Evolutionary conservation across 257 asterid genomes (phyloP).

Genomic region (Gentiana macrophylla): DNA sequence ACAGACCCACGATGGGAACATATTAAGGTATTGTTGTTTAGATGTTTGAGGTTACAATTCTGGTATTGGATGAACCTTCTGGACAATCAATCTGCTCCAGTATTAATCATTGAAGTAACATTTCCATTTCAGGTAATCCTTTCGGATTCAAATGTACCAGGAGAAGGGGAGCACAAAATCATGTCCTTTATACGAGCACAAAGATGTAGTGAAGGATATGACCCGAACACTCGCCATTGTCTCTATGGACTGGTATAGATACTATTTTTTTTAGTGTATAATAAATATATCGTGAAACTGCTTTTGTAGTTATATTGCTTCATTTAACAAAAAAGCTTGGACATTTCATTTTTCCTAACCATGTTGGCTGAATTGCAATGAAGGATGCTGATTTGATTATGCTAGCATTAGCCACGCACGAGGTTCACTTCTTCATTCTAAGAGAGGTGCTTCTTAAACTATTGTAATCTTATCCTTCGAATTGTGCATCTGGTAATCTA

Average conservation of each 20-base stretch:
- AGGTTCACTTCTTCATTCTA: slow-evolving; percentile 45
- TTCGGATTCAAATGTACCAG: slow-evolving; percentile 62
- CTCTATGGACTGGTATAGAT: slow-evolving; percentile 48
- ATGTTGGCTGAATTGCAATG: not conserved
- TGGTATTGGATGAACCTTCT: too few relatives aligned
- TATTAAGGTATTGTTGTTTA: slow-evolving; percentile 32
- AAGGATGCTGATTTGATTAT: slow-evolving; percentile 70
- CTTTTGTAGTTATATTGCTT: too few relatives aligned
- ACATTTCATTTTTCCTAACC: too few relatives aligned
- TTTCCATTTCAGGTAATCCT: slow-evolving; percentile 40
- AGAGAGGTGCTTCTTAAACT: slow-evolving; percentile 39
- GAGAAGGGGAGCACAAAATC: slow-evolving; percentile 73
- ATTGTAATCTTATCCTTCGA: too few relatives aligned
- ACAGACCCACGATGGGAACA: slow-evolving; percentile 36
- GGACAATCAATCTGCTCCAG: too few relatives aligned
- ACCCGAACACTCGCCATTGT: slow-evolving; percentile 55
- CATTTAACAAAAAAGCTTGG: too few relatives aligned
- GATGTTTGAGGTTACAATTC: not conserved
- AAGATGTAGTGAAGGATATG: slow-evolving; percentile 32
- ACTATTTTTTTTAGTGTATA: too few relatives aligned
- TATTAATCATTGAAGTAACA: not conserved
- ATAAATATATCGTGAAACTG: too few relatives aligned
- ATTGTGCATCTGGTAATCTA: too few relatives aligned
- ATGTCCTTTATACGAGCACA: slow-evolving; percentile 51
- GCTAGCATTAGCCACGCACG: slow-evolving; percentile 61